phyloP scores from a whole-genome alignment of 164 flowering plant genomes.

The Euptelea pleiosperma region DNA sequence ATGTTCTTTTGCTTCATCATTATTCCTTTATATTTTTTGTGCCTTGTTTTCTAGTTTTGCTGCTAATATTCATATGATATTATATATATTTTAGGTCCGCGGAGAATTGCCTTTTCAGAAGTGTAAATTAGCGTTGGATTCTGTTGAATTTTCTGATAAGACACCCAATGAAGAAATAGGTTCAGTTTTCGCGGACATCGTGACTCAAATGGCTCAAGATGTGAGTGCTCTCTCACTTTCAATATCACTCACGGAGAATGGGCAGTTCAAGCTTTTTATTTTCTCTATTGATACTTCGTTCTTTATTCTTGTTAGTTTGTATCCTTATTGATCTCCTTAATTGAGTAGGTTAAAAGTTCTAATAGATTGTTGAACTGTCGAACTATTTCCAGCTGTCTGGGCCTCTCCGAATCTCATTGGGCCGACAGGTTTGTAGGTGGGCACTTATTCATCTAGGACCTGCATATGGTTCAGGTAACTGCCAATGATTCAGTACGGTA shows the following conservation, averaged over 20 bases:
- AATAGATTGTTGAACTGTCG: background rate
- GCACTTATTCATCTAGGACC: too few species aligned
- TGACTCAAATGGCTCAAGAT: slow-evolving; percentile 90
- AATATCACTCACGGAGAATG: too few species aligned
- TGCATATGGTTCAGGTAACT: too few species aligned
- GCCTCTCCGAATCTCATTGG: too few species aligned
- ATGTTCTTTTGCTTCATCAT: slow-evolving; percentile 2
- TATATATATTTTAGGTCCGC: slow-evolving; percentile 47
- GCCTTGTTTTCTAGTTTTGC: background rate
- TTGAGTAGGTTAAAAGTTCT: background rate
- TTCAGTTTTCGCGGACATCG: slow-evolving; percentile 76
- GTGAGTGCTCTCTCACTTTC: too few species aligned
- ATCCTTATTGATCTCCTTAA: too few species aligned
- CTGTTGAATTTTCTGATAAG: slow-evolving; percentile 59
- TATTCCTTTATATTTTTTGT: background rate
- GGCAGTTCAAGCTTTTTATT: too few species aligned
- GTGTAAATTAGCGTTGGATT: slow-evolving; percentile 69
- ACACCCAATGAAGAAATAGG: slow-evolving; percentile 47
- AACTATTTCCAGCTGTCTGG: too few species aligned
- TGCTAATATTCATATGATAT: background rate
- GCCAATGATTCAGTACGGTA: too few species aligned
- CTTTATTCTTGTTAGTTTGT: background rate
- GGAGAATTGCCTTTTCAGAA: slow-evolving; percentile 80
- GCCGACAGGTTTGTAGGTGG: too few species aligned
- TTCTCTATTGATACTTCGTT: background rate